Base-by-base conservation (phyloP, 371 early-diverging fungal species). In the Mucor saturninus region DNA sequence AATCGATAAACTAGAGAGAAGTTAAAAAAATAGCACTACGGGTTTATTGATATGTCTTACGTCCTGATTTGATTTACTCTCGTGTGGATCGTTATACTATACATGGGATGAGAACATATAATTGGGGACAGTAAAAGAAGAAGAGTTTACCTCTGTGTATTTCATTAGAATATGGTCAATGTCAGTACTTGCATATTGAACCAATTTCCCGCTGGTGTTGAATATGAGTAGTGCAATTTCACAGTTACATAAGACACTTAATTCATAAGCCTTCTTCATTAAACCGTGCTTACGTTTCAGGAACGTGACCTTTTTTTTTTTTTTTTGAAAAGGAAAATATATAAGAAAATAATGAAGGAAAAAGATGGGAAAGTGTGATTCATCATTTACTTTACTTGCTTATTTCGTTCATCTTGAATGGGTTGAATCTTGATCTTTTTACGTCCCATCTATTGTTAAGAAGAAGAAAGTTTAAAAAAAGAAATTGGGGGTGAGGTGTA, bases 201-300 rank as follows among this genome's bases (percentile, higher is more conserved):
- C 90, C n/a, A 97, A 86, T 73, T 95, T 97, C 73, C 92, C 91
- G 67, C 92, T 93, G 32, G 89, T 88, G 49, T 77, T 77, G 72
- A 97, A 95, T 68, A 97, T 95, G 59, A 97, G 91, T 8, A 97
- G 81, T 0, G 92, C 96, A 52, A 99, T 93, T 72, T 99, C 96
- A 75, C 97, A 95, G 68, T 94, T 94, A 81, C 99, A 98, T 28
- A 99, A 86, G 1, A 96, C 93, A 66, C 90, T 90, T 30, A 99
- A 89, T 76, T 99, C 99, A 80, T 95, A 96, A 2, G 99, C 98
- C 79, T 99, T 99, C 79, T 99, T 99, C 94, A 99, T 95, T 58
- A 99, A 84, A n/a, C 99, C 99, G 60, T 91, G 89, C 80, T 99
- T 99, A 64, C 99, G 89, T 80, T 99, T 99, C 62, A 93, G 83